These are phyloP conservation scores for Colletotrichum somersetense DNA, from an alignment of 2,329 filamentous ascomycete genomes.

Conservation along the genomic window DNA sequence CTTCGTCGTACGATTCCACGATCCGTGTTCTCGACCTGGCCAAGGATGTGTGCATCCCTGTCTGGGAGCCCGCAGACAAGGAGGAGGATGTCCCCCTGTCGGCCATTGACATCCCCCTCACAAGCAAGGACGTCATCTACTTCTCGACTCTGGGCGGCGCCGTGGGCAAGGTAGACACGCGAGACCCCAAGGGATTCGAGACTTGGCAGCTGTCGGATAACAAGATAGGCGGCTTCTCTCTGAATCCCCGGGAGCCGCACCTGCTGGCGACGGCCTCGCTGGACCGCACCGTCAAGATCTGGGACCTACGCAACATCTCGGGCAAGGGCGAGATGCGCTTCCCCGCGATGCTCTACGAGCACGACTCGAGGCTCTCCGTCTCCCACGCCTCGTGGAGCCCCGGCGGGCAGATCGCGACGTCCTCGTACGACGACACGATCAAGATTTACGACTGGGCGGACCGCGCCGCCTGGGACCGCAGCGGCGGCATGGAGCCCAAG, in stretches of 20 bases:
- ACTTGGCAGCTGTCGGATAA: conserved; percentile 86
- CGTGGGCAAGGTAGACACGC: conserved; percentile 85
- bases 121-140: conserved; percentile 80
- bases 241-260: conserved; percentile 84
- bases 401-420: conserved; percentile 87
- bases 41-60: conserved; percentile 82
- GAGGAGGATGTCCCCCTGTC: conserved; percentile 84
- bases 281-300: conserved; percentile 89
- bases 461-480: conserved; percentile 68
- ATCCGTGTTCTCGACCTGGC: conserved; percentile 88
- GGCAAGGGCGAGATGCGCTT: conserved; percentile 70
- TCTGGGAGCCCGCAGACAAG: conserved; percentile 80
- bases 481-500: conserved; percentile 76
- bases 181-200: conserved; percentile 69
- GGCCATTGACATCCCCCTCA: conserved; percentile 81
- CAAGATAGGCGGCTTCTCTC: conserved; percentile 94
- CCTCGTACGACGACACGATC: conserved; percentile 94
- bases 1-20: conserved; percentile 92
- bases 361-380: conserved; percentile 85
- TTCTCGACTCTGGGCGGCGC: conserved; percentile 89
- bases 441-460: conserved; percentile 88
- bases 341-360: conserved; percentile 82
- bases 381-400: conserved; percentile 93
- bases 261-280: conserved; percentile 90
- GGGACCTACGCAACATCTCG: conserved; percentile 87